Conservation (phyloP, 1,139 yeast genomes). For the Taphrina betulina region DNA sequence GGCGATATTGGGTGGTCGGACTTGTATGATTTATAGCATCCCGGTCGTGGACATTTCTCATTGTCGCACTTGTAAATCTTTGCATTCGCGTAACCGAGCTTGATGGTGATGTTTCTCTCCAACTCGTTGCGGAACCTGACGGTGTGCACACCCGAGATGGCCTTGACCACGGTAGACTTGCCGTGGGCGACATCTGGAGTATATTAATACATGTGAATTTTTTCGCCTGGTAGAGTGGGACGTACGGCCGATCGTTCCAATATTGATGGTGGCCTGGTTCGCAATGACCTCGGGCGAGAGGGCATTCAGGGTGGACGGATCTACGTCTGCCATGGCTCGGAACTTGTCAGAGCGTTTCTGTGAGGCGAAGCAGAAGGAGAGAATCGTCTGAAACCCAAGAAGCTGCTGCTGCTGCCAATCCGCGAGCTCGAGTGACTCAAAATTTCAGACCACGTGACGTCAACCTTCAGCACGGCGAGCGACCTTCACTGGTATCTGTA, state of each 20-base stretch:
- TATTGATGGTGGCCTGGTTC: slow-evolving; percentile 98
- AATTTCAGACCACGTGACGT: too few species aligned
- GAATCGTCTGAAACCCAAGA: too few species aligned
- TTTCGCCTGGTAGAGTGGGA: too few species aligned
- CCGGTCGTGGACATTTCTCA: slow-evolving; percentile 87
- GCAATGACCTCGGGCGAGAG: slow-evolving; percentile 32
- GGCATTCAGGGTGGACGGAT: slow-evolving; percentile 32
- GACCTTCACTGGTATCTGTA: too few species aligned
- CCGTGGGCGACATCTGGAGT: slow-evolving; percentile 99
- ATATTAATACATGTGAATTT: too few species aligned
- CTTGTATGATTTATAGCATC: slow-evolving; percentile 89
- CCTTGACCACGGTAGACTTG: slow-evolving; percentile 96
- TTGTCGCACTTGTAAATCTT: slow-evolving; percentile 92
- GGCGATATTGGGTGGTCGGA: slow-evolving; percentile 94
- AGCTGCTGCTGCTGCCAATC: too few species aligned
- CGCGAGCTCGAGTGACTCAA: too few species aligned
- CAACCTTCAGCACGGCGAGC: too few species aligned
- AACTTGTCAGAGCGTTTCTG: too few species aligned
- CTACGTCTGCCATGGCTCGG: slow-evolving; percentile 32
- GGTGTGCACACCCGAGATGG: slow-evolving; percentile 97
- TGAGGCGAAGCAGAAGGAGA: too few species aligned
- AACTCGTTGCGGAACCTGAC: slow-evolving; percentile 71
- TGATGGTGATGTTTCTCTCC: slow-evolving; percentile 98
- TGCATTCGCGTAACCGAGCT: slow-evolving; percentile 98
- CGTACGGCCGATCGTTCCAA: slow-evolving; percentile 99